Base-by-base conservation (phyloP, 23 red algal genomes). In the Gracilaria gracilis region DNA sequence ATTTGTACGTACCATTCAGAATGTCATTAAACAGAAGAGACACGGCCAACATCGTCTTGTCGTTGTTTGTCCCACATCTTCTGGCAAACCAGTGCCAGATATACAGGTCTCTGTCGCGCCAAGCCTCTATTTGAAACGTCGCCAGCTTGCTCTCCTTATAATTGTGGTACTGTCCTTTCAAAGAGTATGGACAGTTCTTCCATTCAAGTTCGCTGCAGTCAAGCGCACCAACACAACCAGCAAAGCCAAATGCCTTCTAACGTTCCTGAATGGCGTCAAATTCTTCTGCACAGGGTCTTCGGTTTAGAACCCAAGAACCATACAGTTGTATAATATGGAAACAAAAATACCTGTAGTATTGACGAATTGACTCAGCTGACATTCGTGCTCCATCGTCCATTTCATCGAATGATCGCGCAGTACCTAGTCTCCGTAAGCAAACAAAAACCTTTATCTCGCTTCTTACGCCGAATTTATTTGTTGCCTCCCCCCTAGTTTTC, bases 1-100 rank as follows among this genome's bases (percentile, higher is more conserved):
- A n/a, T n/a, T 59, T 46, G 53, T 89, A 89, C 71, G 49, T 58
- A 62, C 85, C 85, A 32, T 64, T 89, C 9, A 89, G 74, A 64
- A 79, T 79, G 80, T 67, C 48, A 4, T 48, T 79, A 62, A 89
- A 67, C 23, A 89, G 61, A 3, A 34, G 71, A 77, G 85, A 66
- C 3, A 51, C 67, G 7, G 33, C 42, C 16, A 89, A 58, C 31
- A 89, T 61, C 2, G 72, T 66, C 59, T 61, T 89, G 33, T 89
- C 71, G 61, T 40, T 89, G 71, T 79, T 89, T 35, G 72, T 80
- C 8, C 69, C 71, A 61, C 83, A 61, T 35, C 46, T 39, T 54
- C 85, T 72, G 33, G 85, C 14, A 37, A 89, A 79, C 67, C 85
- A 89, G 54, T 89, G 67, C 70, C 71, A 61, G 2, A 66, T 61